These are phyloP conservation scores for Lipomyces yamadae DNA, from an alignment of 805 yeast species.

Conservation along the genomic window DNA sequence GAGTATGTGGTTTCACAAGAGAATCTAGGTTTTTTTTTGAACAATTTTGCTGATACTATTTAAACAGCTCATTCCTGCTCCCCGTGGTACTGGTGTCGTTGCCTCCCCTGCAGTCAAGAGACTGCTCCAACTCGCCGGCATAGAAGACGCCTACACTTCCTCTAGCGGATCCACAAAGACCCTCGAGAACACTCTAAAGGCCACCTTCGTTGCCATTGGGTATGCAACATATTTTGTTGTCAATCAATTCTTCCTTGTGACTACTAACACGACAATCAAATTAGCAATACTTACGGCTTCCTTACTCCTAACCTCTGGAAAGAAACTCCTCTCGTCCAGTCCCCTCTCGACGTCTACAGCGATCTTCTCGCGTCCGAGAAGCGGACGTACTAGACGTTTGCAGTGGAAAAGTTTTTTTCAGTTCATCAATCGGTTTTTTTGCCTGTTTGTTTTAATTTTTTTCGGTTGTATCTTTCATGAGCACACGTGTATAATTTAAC, in stretches of 20 bases:
- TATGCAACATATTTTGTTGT: constrained; percentile 5
- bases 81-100: constrained; percentile 99
- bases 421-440: too few species aligned
- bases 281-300: constrained; percentile 98
- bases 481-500: background rate
- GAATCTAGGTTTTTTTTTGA: background rate
- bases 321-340: constrained; percentile 77
- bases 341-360: constrained; percentile 90
- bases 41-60: background rate
- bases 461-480: background rate
- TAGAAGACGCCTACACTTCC: constrained; percentile 98
- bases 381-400: constrained; percentile 33
- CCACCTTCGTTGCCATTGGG: constrained; percentile 93
- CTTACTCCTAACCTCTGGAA: constrained; percentile 99
- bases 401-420: background rate
- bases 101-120: constrained; percentile 99
- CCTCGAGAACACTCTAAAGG: constrained; percentile 99
- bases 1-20: constrained; percentile 49
- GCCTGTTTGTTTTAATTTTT: background rate
- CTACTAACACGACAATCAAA: too few species aligned
- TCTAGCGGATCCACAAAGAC: constrained; percentile 99
- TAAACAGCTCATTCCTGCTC: constrained; percentile 86
- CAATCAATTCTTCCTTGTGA: background rate
- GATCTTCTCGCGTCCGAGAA: constrained; percentile 40
- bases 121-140: constrained; percentile 98